Percentiles rank a stretch among this genome's conserved stretches.
These are phyloP conservation scores for Exophiala aquamarina DNA, from an alignment of 2,329 filamentous ascomycete genomes.

Conservation along the genomic window DNA sequence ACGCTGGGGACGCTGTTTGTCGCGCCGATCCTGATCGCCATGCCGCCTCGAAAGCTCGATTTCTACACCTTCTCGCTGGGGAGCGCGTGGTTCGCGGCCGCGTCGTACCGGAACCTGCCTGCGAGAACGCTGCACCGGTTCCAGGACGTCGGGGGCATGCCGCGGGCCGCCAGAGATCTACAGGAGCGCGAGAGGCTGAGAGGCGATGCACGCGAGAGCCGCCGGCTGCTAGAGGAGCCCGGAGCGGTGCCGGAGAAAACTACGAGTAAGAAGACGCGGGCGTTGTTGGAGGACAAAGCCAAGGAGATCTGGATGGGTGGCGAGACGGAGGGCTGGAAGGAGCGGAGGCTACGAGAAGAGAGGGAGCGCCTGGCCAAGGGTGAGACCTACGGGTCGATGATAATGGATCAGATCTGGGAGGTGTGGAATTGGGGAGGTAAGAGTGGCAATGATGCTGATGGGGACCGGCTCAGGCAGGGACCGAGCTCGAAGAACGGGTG, in stretches of 20 bases:
- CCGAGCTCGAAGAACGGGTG: too few relatives aligned
- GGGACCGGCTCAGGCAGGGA: too few relatives aligned
- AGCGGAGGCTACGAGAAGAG: constrained; percentile 40
- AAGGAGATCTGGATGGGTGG: constrained; percentile 34
- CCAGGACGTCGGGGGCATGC: constrained; percentile 3
- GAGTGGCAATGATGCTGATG: constrained; percentile 12
- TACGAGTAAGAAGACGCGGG: constrained; percentile 3
- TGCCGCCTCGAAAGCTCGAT: constrained; percentile 64
- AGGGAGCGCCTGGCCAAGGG: constrained; percentile 37
- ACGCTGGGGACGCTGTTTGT: constrained; percentile 51
- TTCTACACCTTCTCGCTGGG: constrained; percentile 58
- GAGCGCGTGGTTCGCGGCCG: constrained; percentile 49
- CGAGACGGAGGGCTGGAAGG: constrained; percentile 40
- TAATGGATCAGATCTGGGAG: constrained; percentile 44
- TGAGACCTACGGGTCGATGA: constrained; percentile 47
- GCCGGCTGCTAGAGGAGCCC: constrained; percentile 23
- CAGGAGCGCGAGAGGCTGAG: constrained; percentile 14
- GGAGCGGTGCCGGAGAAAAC: constrained; percentile 18
- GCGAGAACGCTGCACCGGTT: constrained; percentile 31
- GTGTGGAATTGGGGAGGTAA: constrained; percentile 35
- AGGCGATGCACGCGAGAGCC: constrained; percentile 22
- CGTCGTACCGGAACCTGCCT: constrained; percentile 48
- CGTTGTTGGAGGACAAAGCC: constrained; percentile 18
- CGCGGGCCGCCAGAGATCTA: constrained; percentile 10
- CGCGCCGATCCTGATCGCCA: constrained; percentile 54